A percentile compares a stretch with the other conserved stretches of the same genome.
Conservation (phyloP, 768 basidiomycete species). For the Panus rudis region DNA sequence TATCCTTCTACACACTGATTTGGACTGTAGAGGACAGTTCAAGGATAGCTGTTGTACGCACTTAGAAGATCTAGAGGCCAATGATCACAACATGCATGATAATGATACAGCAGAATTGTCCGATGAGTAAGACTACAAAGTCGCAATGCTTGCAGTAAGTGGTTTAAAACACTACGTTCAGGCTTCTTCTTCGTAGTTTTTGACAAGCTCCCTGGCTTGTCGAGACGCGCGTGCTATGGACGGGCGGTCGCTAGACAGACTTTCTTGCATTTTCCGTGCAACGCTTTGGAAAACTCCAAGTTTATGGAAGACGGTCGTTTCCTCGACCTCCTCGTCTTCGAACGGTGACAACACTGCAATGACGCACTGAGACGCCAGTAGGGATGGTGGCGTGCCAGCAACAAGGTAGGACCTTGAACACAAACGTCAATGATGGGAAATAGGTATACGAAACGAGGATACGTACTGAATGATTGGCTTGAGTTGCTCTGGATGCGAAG, state of each 20-base stretch:
- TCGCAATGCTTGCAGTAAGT: no score
- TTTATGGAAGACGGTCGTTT: slow-evolving; percentile 57
- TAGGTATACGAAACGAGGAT: background rate
- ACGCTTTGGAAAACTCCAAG: slow-evolving; percentile 54
- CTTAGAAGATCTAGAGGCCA: no score
- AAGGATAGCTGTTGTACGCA: no score
- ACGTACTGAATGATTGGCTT: slow-evolving; percentile 63
- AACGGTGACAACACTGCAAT: slow-evolving; percentile 47
- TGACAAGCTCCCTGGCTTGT: slow-evolving; percentile 71
- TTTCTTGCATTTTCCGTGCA: slow-evolving; percentile 67
- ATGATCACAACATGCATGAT: no score
- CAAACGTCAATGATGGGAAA: slow-evolving; percentile 7
- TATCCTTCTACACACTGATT: no score
- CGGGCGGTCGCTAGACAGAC: slow-evolving; percentile 61
- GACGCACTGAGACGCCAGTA: slow-evolving; percentile 53
- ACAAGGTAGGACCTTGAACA: slow-evolving; percentile 50
- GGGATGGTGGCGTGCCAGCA: slow-evolving; percentile 60
- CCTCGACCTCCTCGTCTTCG: slow-evolving; percentile 29
- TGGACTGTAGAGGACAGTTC: no score
- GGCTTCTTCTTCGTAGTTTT: no score
- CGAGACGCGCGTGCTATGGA: slow-evolving; percentile 72
- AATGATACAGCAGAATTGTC: no score
- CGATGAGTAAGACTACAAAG: no score
- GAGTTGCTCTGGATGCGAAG: slow-evolving; percentile 55
- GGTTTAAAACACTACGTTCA: no score